Evolutionary conservation across 179 eudicot genomes (phyloP).

Genomic region (Patellifolia procumbens): DNA sequence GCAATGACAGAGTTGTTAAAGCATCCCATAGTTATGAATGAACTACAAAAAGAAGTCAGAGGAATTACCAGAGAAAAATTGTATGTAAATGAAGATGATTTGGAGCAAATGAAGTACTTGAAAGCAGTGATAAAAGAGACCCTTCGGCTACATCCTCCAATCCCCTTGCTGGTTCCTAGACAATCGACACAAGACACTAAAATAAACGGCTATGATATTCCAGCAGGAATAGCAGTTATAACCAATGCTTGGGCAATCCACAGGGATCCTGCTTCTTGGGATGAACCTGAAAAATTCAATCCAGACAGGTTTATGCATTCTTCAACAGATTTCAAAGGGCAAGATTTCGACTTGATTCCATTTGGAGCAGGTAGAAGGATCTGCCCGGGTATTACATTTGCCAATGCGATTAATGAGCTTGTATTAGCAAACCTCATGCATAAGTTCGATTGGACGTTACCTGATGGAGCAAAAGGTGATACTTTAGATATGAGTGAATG

Average conservation of each 20-base stretch:
- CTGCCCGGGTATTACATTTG: slow-evolving; percentile 34
- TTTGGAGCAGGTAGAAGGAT: slow-evolving; percentile 45
- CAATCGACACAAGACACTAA: slow-evolving; percentile 22
- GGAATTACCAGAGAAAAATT: slow-evolving; percentile 16
- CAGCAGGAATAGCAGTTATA: slow-evolving; percentile 28
- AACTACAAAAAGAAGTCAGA: slow-evolving; percentile 52
- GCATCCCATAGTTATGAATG: slow-evolving; percentile 42
- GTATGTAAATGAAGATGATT: slow-evolving; percentile 34
- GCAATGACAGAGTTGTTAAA: slow-evolving; percentile 45
- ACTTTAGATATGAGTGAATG: slow-evolving; percentile 31
- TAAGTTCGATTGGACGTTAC: slow-evolving; percentile 31
- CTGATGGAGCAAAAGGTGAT: slow-evolving; percentile 20
- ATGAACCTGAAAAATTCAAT: slow-evolving; percentile 34
- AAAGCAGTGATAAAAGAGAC: slow-evolving; percentile 47
- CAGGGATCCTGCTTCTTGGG: slow-evolving; percentile 37
- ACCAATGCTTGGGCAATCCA: slow-evolving; percentile 40
- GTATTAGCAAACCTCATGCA: slow-evolving; percentile 34
- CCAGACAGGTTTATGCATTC: slow-evolving; percentile 38
- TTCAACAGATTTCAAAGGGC: slow-evolving; percentile 37
- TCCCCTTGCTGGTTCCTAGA: slow-evolving; percentile 34
- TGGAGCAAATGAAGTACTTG: slow-evolving; percentile 37
- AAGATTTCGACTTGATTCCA: slow-evolving; percentile 37
- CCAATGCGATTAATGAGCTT: slow-evolving; percentile 27
- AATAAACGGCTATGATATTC: slow-evolving; percentile 37
- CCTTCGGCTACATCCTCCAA: slow-evolving; percentile 48